Evolutionary conservation across 1,284 basidiomycete species (phyloP), one percentile per base, ranked within the genome.

Genomic region (Coniferiporia weirii): DNA sequence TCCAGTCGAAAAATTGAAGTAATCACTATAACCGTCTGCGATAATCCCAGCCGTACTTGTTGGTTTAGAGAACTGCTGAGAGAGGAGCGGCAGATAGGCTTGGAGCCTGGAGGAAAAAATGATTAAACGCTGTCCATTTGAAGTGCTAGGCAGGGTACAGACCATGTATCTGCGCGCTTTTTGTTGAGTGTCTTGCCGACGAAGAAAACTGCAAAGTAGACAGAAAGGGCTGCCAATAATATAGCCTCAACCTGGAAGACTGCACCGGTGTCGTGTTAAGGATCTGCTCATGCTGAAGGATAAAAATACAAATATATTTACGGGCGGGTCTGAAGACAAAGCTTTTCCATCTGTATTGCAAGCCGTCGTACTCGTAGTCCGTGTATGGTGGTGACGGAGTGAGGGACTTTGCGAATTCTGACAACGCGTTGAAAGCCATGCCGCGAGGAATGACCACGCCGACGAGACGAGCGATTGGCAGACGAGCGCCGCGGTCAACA

Each of bases 1-100:
- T 60, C 93, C 93, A 1, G 92, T 93, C 35, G 91, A 92, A 73
- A 89, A 96, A 66, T 80, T 79, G 74, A 93, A 91, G 70, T 85
- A 90, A 74, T 91, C 87, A 5, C 84, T 80, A 64, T 86, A 78
- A 15, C 91, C 91, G 67, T 93, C 91, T 50, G 74, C 65, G 46
- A 78, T 76, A 57, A 83, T 70, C n/a, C 79, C 72, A n/a, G 75
- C 76, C 22, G 64, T 59, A 58, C 78, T 70, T 61, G 63, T 66
- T 5, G 89, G 85, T 50, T 75, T 79, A 22, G 87, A 85, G 71
- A 92, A 92, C 67, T 92, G 88, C 46, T 78, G 71, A 47, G 77
- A 70, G 61, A 87, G 81, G 58, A 88, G 69, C 10, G 78, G 72
- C 15, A 72, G 69, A 68, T 89, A 81, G 8, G 79, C 77, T 27